These are phyloP conservation scores for Fusarium nanum DNA, from an alignment of 2,329 filamentous ascomycete genomes.

Conservation along the genomic window DNA sequence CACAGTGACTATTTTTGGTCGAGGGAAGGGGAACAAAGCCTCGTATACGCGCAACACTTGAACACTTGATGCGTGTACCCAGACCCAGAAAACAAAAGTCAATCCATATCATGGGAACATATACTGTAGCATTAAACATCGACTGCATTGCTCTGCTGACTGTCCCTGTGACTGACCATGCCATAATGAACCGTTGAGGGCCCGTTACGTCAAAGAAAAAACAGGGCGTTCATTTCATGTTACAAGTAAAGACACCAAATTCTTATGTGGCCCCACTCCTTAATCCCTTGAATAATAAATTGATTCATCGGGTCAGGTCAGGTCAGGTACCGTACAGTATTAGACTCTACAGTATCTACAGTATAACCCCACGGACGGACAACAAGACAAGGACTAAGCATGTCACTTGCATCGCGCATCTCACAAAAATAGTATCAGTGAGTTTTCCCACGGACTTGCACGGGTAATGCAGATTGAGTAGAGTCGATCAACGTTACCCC, in stretches of 20 bases:
- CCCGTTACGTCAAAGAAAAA: conserved; percentile 16
- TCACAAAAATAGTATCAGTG: conserved; percentile 9
- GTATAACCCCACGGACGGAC: background rate
- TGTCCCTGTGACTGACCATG: conserved; percentile 5
- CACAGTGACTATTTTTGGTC: conserved; percentile 33
- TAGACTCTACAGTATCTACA: conserved; percentile 6
- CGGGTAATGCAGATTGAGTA: conserved; percentile 6
- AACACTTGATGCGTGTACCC: conserved; percentile 16
- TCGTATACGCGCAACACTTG: conserved; percentile 28
- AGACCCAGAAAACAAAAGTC: background rate
- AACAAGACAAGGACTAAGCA: background rate
- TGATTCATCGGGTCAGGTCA: background rate
- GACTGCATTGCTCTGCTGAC: no score
- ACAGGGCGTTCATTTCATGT: conserved; percentile 8
- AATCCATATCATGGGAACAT: background rate
- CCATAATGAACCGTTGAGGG: background rate
- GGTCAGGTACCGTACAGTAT: conserved; percentile 18
- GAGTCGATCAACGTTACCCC: conserved; percentile 7
- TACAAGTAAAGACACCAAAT: conserved; percentile 16
- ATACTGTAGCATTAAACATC: background rate
- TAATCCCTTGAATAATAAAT: background rate
- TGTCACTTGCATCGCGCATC: conserved; percentile 6
- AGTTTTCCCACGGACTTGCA: background rate
- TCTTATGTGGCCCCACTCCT: conserved; percentile 2
- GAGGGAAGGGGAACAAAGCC: conserved; percentile 14